Conservation (phyloP, 2,329 filamentous ascomycete species). For the Pezicula neosporulosa region DNA sequence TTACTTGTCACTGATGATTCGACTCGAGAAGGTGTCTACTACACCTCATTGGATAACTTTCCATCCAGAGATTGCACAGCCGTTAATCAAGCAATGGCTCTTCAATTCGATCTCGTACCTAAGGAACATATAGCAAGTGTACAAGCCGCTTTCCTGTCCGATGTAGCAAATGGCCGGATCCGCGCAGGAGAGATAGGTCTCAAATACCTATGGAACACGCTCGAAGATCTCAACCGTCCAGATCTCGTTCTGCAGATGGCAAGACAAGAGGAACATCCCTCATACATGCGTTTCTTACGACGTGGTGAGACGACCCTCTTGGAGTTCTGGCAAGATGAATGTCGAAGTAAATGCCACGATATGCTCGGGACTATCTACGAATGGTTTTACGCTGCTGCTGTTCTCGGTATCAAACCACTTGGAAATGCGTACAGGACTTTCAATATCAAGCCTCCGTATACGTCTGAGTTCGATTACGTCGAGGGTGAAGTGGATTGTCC, state of each 20-base stretch:
- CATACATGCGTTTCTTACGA: slow-evolving; percentile 36
- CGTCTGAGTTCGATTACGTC: slow-evolving; percentile 35
- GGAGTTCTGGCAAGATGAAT: slow-evolving; percentile 42
- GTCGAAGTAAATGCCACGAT: slow-evolving; percentile 42
- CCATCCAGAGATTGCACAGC: slow-evolving; percentile 31
- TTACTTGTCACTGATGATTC: slow-evolving; percentile 29
- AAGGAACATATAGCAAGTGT: slow-evolving; percentile 20
- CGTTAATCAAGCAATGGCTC: slow-evolving; percentile 34
- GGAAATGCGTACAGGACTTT: slow-evolving; percentile 37
- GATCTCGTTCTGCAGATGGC: slow-evolving; percentile 40
- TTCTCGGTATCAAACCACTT: slow-evolving; percentile 32
- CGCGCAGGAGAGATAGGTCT: slow-evolving; percentile 39
- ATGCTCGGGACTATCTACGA: slow-evolving; percentile 46
- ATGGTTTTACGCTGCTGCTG: slow-evolving; percentile 42
- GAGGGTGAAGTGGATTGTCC: slow-evolving; percentile 35
- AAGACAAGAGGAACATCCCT: slow-evolving; percentile 43
- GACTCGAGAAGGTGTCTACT: slow-evolving; percentile 32
- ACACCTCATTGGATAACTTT: slow-evolving; percentile 32
- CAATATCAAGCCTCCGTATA: slow-evolving; percentile 22
- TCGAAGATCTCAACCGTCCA: slow-evolving; percentile 35
- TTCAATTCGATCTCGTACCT: slow-evolving; percentile 31
- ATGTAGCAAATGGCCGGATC: slow-evolving; percentile 27
- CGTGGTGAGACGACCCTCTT: slow-evolving; percentile 39
- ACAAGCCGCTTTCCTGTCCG: slow-evolving; percentile 26
- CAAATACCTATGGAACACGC: slow-evolving; percentile 25